Conservation (phyloP, 306 rosid genomes). For the Dicorynia guianensis region DNA sequence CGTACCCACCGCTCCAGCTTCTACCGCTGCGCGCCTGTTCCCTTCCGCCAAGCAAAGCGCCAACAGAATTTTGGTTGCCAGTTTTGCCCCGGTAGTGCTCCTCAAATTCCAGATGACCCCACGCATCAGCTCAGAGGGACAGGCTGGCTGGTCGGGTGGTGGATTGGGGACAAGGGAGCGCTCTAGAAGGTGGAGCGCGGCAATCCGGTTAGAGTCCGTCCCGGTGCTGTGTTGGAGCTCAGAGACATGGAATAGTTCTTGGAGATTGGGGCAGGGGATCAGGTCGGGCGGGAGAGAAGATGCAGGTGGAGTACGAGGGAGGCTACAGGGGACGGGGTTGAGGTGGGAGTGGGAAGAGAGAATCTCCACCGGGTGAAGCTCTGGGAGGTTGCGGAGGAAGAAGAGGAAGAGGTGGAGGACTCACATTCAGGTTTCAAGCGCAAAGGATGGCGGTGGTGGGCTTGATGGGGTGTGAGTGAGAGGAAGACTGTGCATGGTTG, state of each 20-base stretch:
- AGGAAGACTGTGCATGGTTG: constrained; percentile 51
- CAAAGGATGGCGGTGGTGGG: constrained; percentile 4
- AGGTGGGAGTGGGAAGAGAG: constrained; percentile 63
- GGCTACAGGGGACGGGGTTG: constrained; percentile 1
- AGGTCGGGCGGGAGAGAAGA: constrained; percentile 34
- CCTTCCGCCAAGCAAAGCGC: constrained; percentile 82
- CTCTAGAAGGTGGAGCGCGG: constrained; percentile 79
- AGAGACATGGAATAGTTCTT: constrained; percentile 77
- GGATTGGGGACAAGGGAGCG: constrained; percentile 84
- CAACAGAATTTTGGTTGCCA: constrained; percentile 69
- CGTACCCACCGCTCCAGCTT: constrained; percentile 72
- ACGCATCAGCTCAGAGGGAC: constrained; percentile 77
- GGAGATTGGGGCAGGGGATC: constrained; percentile 53
- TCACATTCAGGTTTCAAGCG: constrained; percentile 54
- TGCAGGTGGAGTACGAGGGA: constrained; percentile 35
- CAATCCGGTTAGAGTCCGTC: constrained; percentile 56
- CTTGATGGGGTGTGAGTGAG: constrained; percentile 39
- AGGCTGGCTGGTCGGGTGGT: constrained; percentile 70
- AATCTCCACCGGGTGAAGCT: constrained; percentile 96
- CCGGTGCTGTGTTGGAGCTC: constrained; percentile 72
- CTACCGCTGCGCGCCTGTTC: constrained; percentile 87
- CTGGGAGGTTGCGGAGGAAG: constrained; percentile 82
- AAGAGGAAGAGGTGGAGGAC: constrained; percentile 64
- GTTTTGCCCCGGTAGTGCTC: constrained; percentile 51
- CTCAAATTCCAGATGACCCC: constrained; percentile 53